Evolutionary conservation across 345 rosid species (phyloP), one percentile per base, ranked within the genome.

Genomic region (Eucalyptus grandis): DNA sequence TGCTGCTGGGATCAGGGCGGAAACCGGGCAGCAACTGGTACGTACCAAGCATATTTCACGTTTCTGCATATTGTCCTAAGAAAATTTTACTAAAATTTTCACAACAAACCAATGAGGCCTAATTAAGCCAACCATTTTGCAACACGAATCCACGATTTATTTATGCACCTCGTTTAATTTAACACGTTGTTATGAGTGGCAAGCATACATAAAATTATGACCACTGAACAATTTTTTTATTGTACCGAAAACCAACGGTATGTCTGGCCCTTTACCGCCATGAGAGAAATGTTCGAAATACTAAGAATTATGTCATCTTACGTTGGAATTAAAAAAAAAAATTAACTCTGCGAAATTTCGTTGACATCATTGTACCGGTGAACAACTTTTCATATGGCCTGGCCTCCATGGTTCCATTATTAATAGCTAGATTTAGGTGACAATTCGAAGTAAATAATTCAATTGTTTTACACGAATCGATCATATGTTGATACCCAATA

Each of bases 1-100:
- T 10, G 91, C 93, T 26, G 94, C 93, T 4, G 96, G 96, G 87
- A 95, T 95, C 91, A 91, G 93, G 60, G 91, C 92, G 9, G 96
- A 95, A 91, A 92, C 94, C 22, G 94, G 95, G 46, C 83, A 9
- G 43, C 87, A 86, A 6, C 87, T 86, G 87, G 93, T 90, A 89
- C 86, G 21, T n/a, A 34, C 2, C 49, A 21, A 77, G 47, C 83
- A 77, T 22, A 34, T 69, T 34, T 19, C 82, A 19, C 22, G 82
- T 72, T 72, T 37, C 11, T 37, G 44, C 81, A 69, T 40, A 77
- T 77, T 12, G 30, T 40, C 27, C 14, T 6, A 11, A 40, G 85
- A 40, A 65, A 77, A 77, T 37, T 77, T 22, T 11, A 10, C 47
- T 43, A 19, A 77, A 21, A 21, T 3, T 6, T 21, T 40, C 47